Conservation (phyloP, 192 early-diverging fungal genomes). For the Neocallimastix lanati region DNA sequence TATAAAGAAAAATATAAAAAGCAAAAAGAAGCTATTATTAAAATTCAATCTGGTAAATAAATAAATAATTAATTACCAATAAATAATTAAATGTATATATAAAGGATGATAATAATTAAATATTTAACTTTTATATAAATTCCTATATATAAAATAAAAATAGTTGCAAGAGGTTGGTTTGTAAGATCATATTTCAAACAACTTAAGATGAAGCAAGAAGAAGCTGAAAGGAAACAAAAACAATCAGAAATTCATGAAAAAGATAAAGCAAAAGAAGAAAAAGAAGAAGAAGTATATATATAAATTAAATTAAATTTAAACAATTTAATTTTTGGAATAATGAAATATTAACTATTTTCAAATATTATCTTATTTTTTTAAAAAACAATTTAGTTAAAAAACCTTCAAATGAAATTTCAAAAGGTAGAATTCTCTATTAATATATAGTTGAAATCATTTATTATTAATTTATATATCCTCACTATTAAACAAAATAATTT, state of each 20-base stretch:
- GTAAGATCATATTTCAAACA: conserved; percentile 11
- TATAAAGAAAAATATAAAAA: conserved; percentile 16
- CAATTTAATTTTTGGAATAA: too few relatives aligned
- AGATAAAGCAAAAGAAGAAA: conserved; percentile 1
- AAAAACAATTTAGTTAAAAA: not conserved
- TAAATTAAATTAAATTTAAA: too few relatives aligned
- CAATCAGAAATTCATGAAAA: not conserved
- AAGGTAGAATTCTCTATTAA: not conserved
- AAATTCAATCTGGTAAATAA: conserved; percentile 25
- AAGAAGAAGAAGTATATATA: not conserved
- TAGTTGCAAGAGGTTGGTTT: conserved; percentile 25
- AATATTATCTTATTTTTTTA: too few relatives aligned
- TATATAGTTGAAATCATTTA: too few relatives aligned
- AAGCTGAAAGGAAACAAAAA: conserved; percentile 1
- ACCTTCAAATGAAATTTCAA: conserved; percentile 2
- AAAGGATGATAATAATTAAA: too few relatives aligned
- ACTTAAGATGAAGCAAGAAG: conserved; percentile 1
- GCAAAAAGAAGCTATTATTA: conserved; percentile 12
- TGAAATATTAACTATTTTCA: too few relatives aligned
- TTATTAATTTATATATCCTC: too few relatives aligned
- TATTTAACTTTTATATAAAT: too few relatives aligned
- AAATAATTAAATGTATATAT: conserved; percentile 1
- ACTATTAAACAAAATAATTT: too few relatives aligned
- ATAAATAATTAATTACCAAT: not conserved
- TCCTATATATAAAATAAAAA: not conserved